Evolutionary conservation across 352 stramenopile species (phyloP).

Genomic region (Pythium guiyangense): DNA sequence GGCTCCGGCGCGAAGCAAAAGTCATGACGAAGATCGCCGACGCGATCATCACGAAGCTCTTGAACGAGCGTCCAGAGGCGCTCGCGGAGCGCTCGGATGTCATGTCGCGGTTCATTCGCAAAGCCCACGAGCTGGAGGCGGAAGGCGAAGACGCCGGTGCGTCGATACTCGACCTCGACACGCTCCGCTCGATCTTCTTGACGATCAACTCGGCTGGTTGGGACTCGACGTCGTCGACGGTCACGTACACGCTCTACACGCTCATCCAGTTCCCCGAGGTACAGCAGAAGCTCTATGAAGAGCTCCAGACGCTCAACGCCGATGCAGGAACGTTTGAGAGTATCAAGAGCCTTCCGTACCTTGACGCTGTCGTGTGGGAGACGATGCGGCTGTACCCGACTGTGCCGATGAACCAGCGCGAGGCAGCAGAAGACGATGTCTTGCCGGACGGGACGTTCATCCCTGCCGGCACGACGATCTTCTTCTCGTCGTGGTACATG

Average conservation of each 20-base stretch:
- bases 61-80: constrained; percentile 25
- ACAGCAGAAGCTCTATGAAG: constrained; percentile 43
- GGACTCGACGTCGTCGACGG: constrained; percentile 1
- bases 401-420: constrained; percentile 72
- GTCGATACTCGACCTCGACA: constrained; percentile 18
- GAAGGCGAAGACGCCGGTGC: background rate
- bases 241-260: constrained; percentile 22
- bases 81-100: constrained; percentile 35
- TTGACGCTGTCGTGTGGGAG: constrained; percentile 68
- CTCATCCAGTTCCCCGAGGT: constrained; percentile 49
- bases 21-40: constrained; percentile 32
- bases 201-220: constrained; percentile 46
- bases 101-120: constrained; percentile 50
- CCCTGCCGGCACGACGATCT: constrained; percentile 46
- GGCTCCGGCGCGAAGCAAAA: constrained; percentile 16
- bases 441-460: constrained; percentile 21
- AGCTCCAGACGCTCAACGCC: constrained; percentile 21
- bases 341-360: constrained; percentile 59
- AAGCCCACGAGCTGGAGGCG: constrained; percentile 21
- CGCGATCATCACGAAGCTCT: constrained; percentile 25
- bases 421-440: constrained; percentile 5
- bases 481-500: constrained; percentile 80
- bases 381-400: constrained; percentile 68
- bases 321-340: constrained; percentile 31
- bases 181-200: constrained; percentile 61